Evolutionary conservation across 495 filamentous ascomycete species (phyloP), one percentile per base, ranked within the genome.

Genomic region (Lepraria neglecta): DNA sequence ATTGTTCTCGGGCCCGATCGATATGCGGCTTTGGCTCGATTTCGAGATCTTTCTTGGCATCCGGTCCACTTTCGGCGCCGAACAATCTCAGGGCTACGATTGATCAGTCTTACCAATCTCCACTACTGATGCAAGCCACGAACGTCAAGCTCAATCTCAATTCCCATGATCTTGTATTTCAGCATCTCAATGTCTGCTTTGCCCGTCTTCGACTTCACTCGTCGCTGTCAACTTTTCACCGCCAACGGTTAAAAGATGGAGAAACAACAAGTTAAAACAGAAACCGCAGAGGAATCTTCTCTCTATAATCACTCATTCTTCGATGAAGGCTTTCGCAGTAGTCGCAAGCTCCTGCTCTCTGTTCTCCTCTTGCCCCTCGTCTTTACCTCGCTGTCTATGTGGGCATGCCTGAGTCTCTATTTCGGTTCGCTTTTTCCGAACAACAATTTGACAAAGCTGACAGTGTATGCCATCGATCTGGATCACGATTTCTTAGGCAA

Each of bases 51-150:
- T 27, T 24, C 46, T 50, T 50, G 46, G 46, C 46, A 50, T 19
- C 46, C 46, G 46, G 46, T 50, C 46, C 4, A 28, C 46, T 50
- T 50, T 50, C 46, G 46, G 46, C 46, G 4, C 46, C 46, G 46
- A 50, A 50, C 21, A 19, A 19, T 21, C 9, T 4, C 4, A 27
- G 21, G 21, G 46, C 17, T 28, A 24, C 2, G 24, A 2, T 24
- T 24, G 24, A 24, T 24, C 24, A 5, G 21, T 50, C 46, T 50
- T 28, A 50, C 46, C 46, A 50, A 50, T 50, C 46, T 27, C 46
- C 46, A 48, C 11, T 27, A 48, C 21, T 4, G 2, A 50, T 27
- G 0, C 7, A 28, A 50, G 46, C 46, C 9, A 4, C 10, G 10
- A 27, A 50, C 21, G 28, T 12, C 7, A 14, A 27, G 28, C 21